Evolutionary conservation across 2,329 filamentous ascomycete species (phyloP).

Genomic region (Aaosphaeria arxii): DNA sequence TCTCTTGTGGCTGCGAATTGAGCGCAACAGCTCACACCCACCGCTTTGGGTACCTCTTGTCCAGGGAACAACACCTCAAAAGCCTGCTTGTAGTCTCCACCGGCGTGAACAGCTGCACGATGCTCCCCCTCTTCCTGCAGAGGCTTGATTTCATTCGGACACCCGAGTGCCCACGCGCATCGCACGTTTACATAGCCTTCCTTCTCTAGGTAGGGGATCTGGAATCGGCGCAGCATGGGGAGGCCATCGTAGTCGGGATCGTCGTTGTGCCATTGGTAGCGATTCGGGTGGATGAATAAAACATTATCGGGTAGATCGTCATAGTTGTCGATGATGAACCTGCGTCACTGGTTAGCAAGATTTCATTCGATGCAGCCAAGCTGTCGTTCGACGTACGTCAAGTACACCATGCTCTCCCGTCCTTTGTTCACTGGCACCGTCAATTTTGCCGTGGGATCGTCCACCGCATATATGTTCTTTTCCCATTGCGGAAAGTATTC

Average conservation of each 20-base stretch:
- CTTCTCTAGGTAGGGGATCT: slow-evolving; percentile 46
- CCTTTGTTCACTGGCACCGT: slow-evolving; percentile 49
- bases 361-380: neutral
- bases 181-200: slow-evolving; percentile 55
- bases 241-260: slow-evolving; percentile 52
- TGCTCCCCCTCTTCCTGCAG: slow-evolving; percentile 40
- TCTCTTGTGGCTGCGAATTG: slow-evolving; percentile 53
- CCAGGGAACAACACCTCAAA: slow-evolving; percentile 50
- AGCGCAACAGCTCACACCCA: slow-evolving; percentile 54
- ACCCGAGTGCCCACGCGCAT: slow-evolving; percentile 52
- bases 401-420: slow-evolving; percentile 49
- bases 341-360: slow-evolving; percentile 6
- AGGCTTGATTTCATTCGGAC: slow-evolving; percentile 51
- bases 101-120: slow-evolving; percentile 45
- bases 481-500: slow-evolving; percentile 38
- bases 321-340: slow-evolving; percentile 43
- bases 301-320: slow-evolving; percentile 38
- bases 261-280: slow-evolving; percentile 51
- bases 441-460: slow-evolving; percentile 35
- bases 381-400: slow-evolving; percentile 37
- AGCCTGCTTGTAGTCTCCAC: slow-evolving; percentile 47
- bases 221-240: slow-evolving; percentile 48
- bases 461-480: slow-evolving; percentile 43
- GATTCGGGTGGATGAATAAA: slow-evolving; percentile 41
- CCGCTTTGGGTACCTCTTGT: slow-evolving; percentile 38